Evolutionary conservation across 2,329 filamentous ascomycete genomes (phyloP), one percentile per base, ranked within the genome.

Genomic region (Fusarium foetens): DNA sequence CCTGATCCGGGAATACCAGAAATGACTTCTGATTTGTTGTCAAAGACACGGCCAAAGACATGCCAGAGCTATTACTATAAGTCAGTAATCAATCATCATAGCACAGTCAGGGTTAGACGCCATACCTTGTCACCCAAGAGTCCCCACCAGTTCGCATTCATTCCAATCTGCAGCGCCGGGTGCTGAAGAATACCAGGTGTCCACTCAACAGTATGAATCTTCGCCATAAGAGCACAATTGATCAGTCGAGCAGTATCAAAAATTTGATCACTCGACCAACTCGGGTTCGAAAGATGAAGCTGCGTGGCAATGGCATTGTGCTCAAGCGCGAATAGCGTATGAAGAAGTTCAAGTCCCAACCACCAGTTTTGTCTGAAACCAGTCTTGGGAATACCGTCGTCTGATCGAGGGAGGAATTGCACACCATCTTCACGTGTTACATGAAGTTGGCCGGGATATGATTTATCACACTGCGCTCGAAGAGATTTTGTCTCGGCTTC

Each of bases 161-260:
- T 71, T 1, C 62, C 68, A 31, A 70, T 71, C 27, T 70, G 68
- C 5, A 70, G 12, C 1, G 67, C 68, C 0, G 68, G 68, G 0
- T 71, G 68, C 14, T 70, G 51, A 6, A 70, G 13, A 19, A 70
- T 70, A 58, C 67, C 68, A 5, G 68, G 68, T 0, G 68, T 70
- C 68, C 68, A 70, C 41, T 70, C 68, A n/a, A 68, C 45, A 21
- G 67, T 70, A 39, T 70, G 67, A 16, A 70, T 70, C 67, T 70
- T 70, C 0, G 68, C 68, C 68, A 70, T 70, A 0, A 70, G 68
- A 12, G 68, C 68, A 58, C 68, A 71, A 8, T 70, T 70, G 1
- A 70, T 46, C 1, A 71, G 38, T 2, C 68, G 52, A 0, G 67
- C 36, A 0, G 68, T 71, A 21, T 70, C 68, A 10, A 70, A 70